These are phyloP conservation scores for Lathyrus sativus DNA, from an alignment of 306 rosid genomes.

Conservation along the genomic window DNA sequence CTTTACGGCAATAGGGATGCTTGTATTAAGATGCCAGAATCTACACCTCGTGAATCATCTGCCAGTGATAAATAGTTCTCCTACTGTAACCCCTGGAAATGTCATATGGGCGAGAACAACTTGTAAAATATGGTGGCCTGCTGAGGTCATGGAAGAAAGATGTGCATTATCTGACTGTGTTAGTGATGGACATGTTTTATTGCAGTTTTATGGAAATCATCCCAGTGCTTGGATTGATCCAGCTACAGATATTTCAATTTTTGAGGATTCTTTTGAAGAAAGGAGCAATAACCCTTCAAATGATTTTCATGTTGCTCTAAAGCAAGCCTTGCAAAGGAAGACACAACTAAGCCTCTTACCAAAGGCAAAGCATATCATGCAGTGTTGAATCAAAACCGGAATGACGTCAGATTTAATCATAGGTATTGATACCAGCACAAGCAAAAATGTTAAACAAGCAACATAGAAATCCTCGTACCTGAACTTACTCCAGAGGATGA, in stretches of 20 bases:
- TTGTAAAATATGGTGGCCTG: conserved; percentile 61
- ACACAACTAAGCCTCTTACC: too few relatives aligned
- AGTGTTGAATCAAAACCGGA: too few relatives aligned
- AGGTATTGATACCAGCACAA: too few relatives aligned
- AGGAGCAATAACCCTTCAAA: too few relatives aligned
- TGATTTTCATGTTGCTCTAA: too few relatives aligned
- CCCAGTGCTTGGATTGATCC: conserved; percentile 63
- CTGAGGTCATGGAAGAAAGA: conserved; percentile 57
- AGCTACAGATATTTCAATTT: conserved; percentile 45
- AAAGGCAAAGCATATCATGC: too few relatives aligned
- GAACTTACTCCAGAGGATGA: too few relatives aligned
- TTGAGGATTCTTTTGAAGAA: too few relatives aligned
- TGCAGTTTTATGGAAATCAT: conserved; percentile 53
- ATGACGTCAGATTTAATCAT: too few relatives aligned
- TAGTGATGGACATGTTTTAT: conserved; percentile 52
- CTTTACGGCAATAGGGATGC: conserved; percentile 43
- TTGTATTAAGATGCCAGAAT: conserved; percentile 38
- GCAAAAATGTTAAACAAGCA: too few relatives aligned
- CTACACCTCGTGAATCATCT: conserved; percentile 41
- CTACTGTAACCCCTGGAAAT: conserved; percentile 51
- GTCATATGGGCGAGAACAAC: conserved; percentile 55
- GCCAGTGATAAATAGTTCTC: conserved; percentile 46
- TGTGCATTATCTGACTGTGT: conserved; percentile 41
- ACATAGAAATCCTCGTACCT: too few relatives aligned
- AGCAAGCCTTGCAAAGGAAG: too few relatives aligned